A percentile compares a stretch with the other conserved stretches of the same genome.
These are phyloP conservation scores for Diversispora eburnea DNA, from an alignment of 192 early-diverging fungal genomes.

Conservation along the genomic window DNA sequence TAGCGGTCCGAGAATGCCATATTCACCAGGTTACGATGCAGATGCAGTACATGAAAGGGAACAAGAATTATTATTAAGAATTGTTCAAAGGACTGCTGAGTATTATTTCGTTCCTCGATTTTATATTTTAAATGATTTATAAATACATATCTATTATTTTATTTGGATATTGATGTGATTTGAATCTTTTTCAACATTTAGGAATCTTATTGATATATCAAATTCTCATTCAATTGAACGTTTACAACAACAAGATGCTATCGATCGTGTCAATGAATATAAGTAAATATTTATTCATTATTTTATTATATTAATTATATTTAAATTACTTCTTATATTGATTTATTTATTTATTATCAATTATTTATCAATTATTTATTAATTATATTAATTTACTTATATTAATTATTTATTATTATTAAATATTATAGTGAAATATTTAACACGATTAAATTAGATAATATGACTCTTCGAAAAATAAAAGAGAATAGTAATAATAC, in stretches of 20 bases:
- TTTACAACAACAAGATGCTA: constrained; percentile 28
- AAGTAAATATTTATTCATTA: constrained; percentile 12
- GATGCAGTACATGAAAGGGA: background rate
- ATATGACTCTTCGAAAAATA: constrained; percentile 8
- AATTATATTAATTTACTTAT: background rate
- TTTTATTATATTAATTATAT: background rate
- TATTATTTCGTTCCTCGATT: background rate
- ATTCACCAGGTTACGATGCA: constrained; percentile 1
- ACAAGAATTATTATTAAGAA: constrained; percentile 6
- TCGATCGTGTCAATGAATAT: constrained; percentile 29
- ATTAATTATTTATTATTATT: background rate
- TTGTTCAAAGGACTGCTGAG: constrained; percentile 25
- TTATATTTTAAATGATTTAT: background rate
- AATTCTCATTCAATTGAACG: constrained; percentile 12
- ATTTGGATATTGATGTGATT: background rate
- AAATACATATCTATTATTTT: background rate
- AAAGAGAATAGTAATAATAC: constrained; percentile 16
- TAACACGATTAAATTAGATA: constrained; percentile 12
- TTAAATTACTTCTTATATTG: background rate
- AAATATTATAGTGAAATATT: constrained; percentile 13
- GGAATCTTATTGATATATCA: constrained; percentile 28
- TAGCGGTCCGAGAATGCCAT: background rate
- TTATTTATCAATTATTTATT: too few species aligned
- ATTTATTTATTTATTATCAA: background rate
- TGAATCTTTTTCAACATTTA: background rate